A percentile compares a stretch with the other conserved stretches of the same genome.
Conservation (phyloP, 2,329 filamentous ascomycete species). For the Malbranchea cinnamomea region DNA sequence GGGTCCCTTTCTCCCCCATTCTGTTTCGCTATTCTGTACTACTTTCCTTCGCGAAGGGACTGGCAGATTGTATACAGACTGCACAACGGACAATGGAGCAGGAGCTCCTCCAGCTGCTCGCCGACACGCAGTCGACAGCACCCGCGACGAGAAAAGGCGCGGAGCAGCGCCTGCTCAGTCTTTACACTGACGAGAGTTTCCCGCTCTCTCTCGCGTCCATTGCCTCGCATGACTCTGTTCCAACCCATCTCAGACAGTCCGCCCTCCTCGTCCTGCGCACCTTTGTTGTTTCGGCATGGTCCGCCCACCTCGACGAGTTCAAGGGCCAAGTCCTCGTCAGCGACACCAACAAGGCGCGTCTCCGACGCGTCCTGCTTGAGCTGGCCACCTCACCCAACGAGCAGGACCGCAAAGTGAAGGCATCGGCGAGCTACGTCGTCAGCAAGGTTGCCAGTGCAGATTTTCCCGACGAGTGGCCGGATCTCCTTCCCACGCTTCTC, state of each 20-base stretch:
- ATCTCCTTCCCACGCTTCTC: slow-evolving; percentile 66
- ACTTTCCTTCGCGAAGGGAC: background rate
- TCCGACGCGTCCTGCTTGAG: slow-evolving; percentile 61
- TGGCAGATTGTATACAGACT: background rate
- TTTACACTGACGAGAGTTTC: slow-evolving; percentile 55
- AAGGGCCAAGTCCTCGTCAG: slow-evolving; percentile 52
- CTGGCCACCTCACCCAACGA: slow-evolving; percentile 58
- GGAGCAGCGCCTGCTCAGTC: slow-evolving; percentile 63
- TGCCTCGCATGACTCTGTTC: slow-evolving; percentile 58
- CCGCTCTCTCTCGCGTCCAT: slow-evolving; percentile 68
- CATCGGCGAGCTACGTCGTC: slow-evolving; percentile 73
- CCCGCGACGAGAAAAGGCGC: slow-evolving; percentile 70
- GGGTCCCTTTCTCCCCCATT: no score
- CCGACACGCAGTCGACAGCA: slow-evolving; percentile 66
- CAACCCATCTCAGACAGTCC: slow-evolving; percentile 64
- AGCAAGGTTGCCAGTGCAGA: slow-evolving; percentile 90
- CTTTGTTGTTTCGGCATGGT: slow-evolving; percentile 79
- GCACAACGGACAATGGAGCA: slow-evolving; percentile 69
- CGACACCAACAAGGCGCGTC: slow-evolving; percentile 56
- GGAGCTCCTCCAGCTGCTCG: slow-evolving; percentile 75
- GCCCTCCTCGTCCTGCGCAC: slow-evolving; percentile 66
- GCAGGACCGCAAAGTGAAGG: slow-evolving; percentile 70
- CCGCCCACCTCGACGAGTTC: slow-evolving; percentile 56
- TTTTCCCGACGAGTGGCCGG: slow-evolving; percentile 92
- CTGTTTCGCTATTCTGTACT: background rate